These are phyloP conservation scores for Aspergillus melleus DNA, from an alignment of 2,329 filamentous ascomycete species.

Conservation along the genomic window DNA sequence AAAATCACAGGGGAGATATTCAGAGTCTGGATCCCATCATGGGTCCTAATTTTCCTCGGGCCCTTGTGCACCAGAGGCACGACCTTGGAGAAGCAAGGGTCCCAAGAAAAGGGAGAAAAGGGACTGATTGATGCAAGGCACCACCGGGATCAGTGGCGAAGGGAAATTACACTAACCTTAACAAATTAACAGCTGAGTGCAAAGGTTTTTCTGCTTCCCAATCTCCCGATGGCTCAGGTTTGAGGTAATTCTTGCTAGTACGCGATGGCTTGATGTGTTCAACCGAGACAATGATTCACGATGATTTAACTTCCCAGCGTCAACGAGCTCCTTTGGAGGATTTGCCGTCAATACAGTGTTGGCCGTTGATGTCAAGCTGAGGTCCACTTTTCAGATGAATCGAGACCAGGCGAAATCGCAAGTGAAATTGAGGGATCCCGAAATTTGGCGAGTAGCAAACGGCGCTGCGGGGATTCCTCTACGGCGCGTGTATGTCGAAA, in stretches of 20 bases:
- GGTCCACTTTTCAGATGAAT: slow-evolving; percentile 16
- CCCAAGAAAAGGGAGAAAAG: slow-evolving; percentile 24
- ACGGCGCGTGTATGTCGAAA: slow-evolving; percentile 13
- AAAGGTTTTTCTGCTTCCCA: neutral
- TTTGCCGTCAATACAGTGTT: slow-evolving; percentile 11
- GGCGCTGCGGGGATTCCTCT: slow-evolving; percentile 14
- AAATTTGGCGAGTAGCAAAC: slow-evolving; percentile 21
- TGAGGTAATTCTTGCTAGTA: slow-evolving; percentile 15
- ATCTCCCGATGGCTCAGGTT: slow-evolving; percentile 7
- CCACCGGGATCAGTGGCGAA: slow-evolving; percentile 23
- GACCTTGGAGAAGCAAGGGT: slow-evolving; percentile 36
- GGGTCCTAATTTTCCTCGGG: slow-evolving; percentile 27
- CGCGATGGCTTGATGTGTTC: slow-evolving; percentile 19
- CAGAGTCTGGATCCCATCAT: slow-evolving; percentile 24
- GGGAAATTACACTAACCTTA: slow-evolving; percentile 33
- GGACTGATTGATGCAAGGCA: slow-evolving; percentile 37
- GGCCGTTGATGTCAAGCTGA: slow-evolving; percentile 6
- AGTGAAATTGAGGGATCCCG: slow-evolving; percentile 3
- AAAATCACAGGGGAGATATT: slow-evolving; percentile 26
- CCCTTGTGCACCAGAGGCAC: slow-evolving; percentile 26
- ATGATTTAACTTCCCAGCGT: slow-evolving; percentile 14
- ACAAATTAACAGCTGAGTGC: slow-evolving; percentile 15
- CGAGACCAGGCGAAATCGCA: slow-evolving; percentile 9
- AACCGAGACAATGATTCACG: slow-evolving; percentile 30
- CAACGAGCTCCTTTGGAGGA: slow-evolving; percentile 8